Percentiles rank a stretch among this genome's conserved stretches.
Evolutionary conservation across 257 asterid species (phyloP).

Genomic region (Gardenia jasminoides): DNA sequence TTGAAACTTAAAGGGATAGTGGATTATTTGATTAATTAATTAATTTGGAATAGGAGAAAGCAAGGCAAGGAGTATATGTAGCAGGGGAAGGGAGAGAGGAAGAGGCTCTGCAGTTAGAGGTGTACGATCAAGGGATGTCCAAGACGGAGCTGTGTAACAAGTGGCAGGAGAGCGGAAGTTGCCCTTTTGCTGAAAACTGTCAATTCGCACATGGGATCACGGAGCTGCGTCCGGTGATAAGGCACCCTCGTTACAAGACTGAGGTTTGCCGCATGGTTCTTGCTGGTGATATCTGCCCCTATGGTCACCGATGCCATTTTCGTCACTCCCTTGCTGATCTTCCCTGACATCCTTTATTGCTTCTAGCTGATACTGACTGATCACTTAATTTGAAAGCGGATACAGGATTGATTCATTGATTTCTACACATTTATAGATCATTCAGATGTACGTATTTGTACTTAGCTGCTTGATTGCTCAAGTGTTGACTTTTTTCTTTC

Average conservation of each 20-base stretch:
- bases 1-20: neutral
- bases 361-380: too few species aligned
- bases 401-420: neutral
- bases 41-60: neutral
- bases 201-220: neutral
- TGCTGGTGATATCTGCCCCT: neutral
- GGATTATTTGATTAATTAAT: too few species aligned
- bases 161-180: neutral
- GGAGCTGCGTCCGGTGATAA: neutral
- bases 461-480: neutral
- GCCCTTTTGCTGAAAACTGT: neutral
- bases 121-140: neutral
- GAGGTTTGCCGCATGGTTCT: neutral
- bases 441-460: neutral
- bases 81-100: neutral
- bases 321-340: neutral
- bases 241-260: neutral
- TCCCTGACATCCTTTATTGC: neutral
- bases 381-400: neutral
- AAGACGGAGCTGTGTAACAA: neutral
- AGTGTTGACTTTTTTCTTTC: neutral
- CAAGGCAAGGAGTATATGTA: neutral
- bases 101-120: neutral
- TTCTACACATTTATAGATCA: too few species aligned
- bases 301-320: neutral